Evolutionary conservation across 257 asterid genomes (phyloP), one percentile per base, ranked within the genome.

Genomic region (Pogostemon cablin): DNA sequence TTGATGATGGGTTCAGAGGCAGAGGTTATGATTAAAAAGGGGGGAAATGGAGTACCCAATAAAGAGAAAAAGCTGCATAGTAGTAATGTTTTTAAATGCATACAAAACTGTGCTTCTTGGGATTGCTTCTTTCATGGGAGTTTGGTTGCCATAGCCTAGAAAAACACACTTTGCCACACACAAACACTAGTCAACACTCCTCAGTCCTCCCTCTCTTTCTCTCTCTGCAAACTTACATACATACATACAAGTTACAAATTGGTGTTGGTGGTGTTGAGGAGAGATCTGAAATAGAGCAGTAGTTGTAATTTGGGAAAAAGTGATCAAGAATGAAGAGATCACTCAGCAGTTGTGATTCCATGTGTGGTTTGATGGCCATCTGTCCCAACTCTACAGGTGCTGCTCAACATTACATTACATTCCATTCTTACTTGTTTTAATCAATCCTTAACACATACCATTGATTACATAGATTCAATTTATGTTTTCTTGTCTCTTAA

Each of bases 341-440:
- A 15, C 86, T 80, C 9, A 72, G 81, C 73, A 86, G 90, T 76
- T 83, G 91, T 60, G 97, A 90, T 86, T 88, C 96, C 48, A 78
- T 88, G 88, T 90, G 93, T 78, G 93, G 86, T 77, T 75, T 90
- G 79, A 90, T 93, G 87, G 72, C 97, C 81, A 85, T 90, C 71
- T 93, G 96, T 85, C 98, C 97, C 72, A 82, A 82, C 75, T 71
- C 96, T 59, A 72, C 97, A 93, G 98, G 98, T 93, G 84, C 75
- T 32, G 48, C 7, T 48, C 1, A 42, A 40, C 3, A 53, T 15
- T 15, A 25, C 32, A n/a, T 38, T 46, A 67, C 55, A 44, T 74
- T 50, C 74, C 75, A 46, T 55, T 60, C n/a, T 64, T 7, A 39
- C 34, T 47, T 54, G 52, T 7, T 63, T 58, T 78, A 15, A 38